Conservation (phyloP, 1,139 yeast genomes). For the Hemisphaericaspora subhashii region DNA sequence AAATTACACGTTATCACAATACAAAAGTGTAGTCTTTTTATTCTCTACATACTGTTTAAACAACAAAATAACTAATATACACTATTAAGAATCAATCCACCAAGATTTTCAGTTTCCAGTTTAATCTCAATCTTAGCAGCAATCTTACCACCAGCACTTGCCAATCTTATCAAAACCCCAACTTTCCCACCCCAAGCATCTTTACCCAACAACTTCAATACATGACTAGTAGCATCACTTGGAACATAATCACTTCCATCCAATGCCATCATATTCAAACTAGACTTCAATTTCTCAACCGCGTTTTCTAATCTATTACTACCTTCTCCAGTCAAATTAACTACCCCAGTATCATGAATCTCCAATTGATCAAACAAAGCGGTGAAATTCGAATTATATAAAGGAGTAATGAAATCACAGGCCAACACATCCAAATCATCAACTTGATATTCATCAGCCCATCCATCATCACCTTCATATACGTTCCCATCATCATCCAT, state of each 20-base stretch:
- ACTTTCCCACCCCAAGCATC: constrained; percentile 73
- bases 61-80: too few species aligned
- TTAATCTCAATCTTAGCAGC: constrained; percentile 77
- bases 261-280: constrained; percentile 76
- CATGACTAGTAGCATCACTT: constrained; percentile 62
- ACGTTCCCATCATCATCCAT: constrained; percentile 72
- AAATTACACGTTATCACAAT: not conserved
- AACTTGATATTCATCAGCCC: constrained; percentile 89
- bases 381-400: constrained; percentile 77
- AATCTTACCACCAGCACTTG: constrained; percentile 64
- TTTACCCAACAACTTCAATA: constrained; percentile 81
- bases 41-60: too few species aligned
- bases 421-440: constrained; percentile 75
- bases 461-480: constrained; percentile 76
- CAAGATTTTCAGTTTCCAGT: constrained; percentile 55
- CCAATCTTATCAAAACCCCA: constrained; percentile 70
- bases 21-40: not conserved
- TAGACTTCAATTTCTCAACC: constrained; percentile 49
- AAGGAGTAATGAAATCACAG: constrained; percentile 81
- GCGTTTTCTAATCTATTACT: constrained; percentile 37
- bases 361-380: constrained; percentile 72
- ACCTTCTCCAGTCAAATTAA: constrained; percentile 36
- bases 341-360: constrained; percentile 32
- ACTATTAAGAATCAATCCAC: constrained; percentile 49
- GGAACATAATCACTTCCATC: constrained; percentile 75